A percentile compares a stretch with the other conserved stretches of the same genome.
These are phyloP conservation scores for Xylaria curta DNA, from an alignment of 495 filamentous ascomycete genomes.

Conservation along the genomic window DNA sequence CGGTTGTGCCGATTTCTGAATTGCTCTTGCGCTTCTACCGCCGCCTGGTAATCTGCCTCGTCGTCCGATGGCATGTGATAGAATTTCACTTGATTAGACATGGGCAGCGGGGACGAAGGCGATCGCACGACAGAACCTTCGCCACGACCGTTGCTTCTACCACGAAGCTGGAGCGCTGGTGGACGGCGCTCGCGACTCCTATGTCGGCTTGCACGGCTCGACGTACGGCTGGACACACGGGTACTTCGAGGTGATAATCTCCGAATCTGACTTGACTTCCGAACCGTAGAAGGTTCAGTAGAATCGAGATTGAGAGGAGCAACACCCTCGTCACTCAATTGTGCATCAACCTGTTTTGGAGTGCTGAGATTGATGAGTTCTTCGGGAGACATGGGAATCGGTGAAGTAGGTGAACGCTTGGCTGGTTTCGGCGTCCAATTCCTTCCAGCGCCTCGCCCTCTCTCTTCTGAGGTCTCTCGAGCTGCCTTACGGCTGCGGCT, in stretches of 20 bases:
- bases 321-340: conserved; percentile 27
- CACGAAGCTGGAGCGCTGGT: conserved; percentile 60
- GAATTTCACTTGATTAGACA: conserved; percentile 55
- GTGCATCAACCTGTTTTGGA: conserved; percentile 40
- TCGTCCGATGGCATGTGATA: conserved; percentile 52
- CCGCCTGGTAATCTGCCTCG: conserved; percentile 66
- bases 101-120: conserved; percentile 81
- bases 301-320: conserved; percentile 29
- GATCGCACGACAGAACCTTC: conserved; percentile 68
- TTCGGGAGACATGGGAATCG: conserved; percentile 90
- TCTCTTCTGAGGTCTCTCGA: conserved; percentile 70
- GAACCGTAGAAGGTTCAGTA: conserved; percentile 50
- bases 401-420: conserved; percentile 87
- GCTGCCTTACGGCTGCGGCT: conserved; percentile 58
- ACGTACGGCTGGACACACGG: conserved; percentile 45
- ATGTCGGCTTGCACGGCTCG: conserved; percentile 56
- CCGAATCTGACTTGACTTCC: conserved; percentile 47
- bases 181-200: conserved; percentile 57
- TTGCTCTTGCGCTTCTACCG: conserved; percentile 65
- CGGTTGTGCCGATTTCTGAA: conserved; percentile 64
- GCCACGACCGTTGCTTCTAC: conserved; percentile 58
- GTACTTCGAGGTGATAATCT: conserved; percentile 47
- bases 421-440: conserved; percentile 75
- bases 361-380: conserved; percentile 68
- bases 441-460: conserved; percentile 67